Evolutionary conservation across 768 basidiomycete genomes (phyloP).

Genomic region (Calocera viscosa): DNA sequence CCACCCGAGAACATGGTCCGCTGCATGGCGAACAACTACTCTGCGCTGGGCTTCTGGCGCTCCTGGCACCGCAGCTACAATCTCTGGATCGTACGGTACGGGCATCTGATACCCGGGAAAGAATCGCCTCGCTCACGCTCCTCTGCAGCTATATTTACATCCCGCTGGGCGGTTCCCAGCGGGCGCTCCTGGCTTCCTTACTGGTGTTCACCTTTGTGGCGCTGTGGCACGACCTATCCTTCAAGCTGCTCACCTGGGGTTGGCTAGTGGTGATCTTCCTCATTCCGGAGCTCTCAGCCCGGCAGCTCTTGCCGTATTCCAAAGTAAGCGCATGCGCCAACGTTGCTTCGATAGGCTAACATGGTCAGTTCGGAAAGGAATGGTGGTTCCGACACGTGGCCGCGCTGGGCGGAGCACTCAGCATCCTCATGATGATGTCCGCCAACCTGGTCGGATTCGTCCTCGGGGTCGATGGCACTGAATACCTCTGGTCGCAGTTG

Average conservation of each 20-base stretch:
- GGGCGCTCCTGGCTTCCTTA: conserved; percentile 47
- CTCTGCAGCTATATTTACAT: conserved; percentile 82
- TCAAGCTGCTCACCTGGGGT: conserved; percentile 83
- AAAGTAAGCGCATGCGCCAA: conserved; percentile 53
- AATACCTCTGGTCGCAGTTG: conserved; percentile 51
- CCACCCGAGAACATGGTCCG: conserved; percentile 98
- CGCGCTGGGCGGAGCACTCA: conserved; percentile 69
- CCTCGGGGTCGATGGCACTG: conserved; percentile 67
- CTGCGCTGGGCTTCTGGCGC: conserved; percentile 83
- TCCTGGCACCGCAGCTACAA: conserved; percentile 97
- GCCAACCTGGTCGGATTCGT: conserved; percentile 96
- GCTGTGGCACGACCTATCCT: conserved; percentile 90
- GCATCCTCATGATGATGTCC: conserved; percentile 76
- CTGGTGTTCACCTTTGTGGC: conserved; percentile 94
- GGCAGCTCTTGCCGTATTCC: conserved; percentile 44
- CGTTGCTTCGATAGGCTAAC: neutral
- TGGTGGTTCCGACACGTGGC: conserved; percentile 80
- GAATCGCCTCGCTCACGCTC: neutral
- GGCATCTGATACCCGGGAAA: neutral
- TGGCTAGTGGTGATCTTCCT: conserved; percentile 91
- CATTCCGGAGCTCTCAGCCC: conserved; percentile 63
- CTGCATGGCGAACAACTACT: conserved; percentile 98
- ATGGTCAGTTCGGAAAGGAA: conserved; percentile 47
- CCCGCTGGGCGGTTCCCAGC: conserved; percentile 66
- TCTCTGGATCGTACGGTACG: conserved; percentile 79